Base-by-base conservation (phyloP, 768 basidiomycete species). In the Pleurotus salmoneostramineus region DNA sequence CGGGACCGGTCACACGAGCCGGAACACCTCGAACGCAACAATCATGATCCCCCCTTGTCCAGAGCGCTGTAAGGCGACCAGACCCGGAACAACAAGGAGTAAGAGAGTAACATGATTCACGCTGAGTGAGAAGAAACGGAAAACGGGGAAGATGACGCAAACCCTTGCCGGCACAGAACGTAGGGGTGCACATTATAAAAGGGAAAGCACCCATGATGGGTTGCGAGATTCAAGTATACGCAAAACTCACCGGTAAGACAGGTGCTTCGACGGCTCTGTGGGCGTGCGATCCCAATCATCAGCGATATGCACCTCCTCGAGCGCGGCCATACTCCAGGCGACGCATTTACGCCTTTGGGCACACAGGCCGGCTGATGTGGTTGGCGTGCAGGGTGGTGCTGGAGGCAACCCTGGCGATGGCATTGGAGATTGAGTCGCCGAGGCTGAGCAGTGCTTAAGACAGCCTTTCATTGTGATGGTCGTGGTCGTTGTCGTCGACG, bases 221-320 rank as follows among this genome's bases (percentile, higher is more conserved):
- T 36, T 33, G 46, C 48, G 58, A 56, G 56, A 49, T 55, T 62
- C 36, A 56, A 43, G 40, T 50, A 17, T 6, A 46, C 33, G 17
- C 42, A 11, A 27, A 33, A 81, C 87, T 79, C 66, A 90, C 87
- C 84, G 78, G 65, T 89, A 91, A 2, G 82, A 78, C 62, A 91
- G 71, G 59, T 77, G 79, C 34, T 77, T 76, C 5, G 85, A 79
- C 27, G 87, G 83, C 42, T 88, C 84, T 2, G 79, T 77, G 2
- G 89, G 89, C 1, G 87, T 88, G 12, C 89, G 78, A 68, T 91
- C 89, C 89, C 89, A 91, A 57, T 88, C 87, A 67, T 91, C 89
- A 3, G 87, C 89, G 33, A 77, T 68, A 65, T 80, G 79, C 7
- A 91, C 74, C 66, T 88, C 77, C 59, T 87, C 83, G 10, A 73